Evolutionary conservation across 176 grass and related monocot species (phyloP).

Genomic region (Carex scoparia): DNA sequence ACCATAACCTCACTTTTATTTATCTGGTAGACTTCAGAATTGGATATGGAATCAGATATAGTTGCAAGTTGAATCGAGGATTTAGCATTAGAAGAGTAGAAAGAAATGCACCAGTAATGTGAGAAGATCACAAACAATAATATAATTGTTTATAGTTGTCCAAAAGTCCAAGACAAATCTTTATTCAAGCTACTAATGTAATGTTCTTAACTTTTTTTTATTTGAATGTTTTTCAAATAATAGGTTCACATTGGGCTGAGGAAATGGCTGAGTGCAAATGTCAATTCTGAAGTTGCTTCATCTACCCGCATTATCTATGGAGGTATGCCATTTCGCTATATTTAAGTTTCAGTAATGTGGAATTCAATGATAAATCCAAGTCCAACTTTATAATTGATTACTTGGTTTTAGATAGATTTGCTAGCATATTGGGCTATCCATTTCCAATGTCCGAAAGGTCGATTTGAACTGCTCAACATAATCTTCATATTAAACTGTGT

Average conservation of each 20-base stretch:
- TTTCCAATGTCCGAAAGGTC: too few relatives aligned
- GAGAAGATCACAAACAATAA: neutral
- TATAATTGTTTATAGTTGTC: neutral
- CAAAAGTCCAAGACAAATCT: too few relatives aligned
- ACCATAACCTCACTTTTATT: too few relatives aligned
- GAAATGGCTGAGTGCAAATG: conserved; percentile 58
- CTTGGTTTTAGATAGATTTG: neutral
- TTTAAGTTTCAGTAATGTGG: neutral
- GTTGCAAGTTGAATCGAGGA: neutral
- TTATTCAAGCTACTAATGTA: neutral
- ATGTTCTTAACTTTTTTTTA: neutral
- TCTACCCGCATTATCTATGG: conserved; percentile 84
- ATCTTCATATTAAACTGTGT: too few relatives aligned
- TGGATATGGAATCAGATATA: neutral
- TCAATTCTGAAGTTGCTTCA: conserved; percentile 56
- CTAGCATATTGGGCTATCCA: neutral
- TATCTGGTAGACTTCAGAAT: neutral
- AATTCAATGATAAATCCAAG: neutral
- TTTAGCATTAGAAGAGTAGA: neutral
- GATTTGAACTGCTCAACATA: too few relatives aligned
- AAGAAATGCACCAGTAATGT: neutral
- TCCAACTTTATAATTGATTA: neutral
- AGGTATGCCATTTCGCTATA: conserved; percentile 36
- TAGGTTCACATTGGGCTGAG: conserved; percentile 76
- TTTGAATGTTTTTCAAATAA: conserved; percentile 1